A percentile compares a stretch with the other conserved stretches of the same genome.
These are phyloP conservation scores for Udeniomyces megalosporus DNA, from an alignment of 768 basidiomycete genomes.

Conservation along the genomic window DNA sequence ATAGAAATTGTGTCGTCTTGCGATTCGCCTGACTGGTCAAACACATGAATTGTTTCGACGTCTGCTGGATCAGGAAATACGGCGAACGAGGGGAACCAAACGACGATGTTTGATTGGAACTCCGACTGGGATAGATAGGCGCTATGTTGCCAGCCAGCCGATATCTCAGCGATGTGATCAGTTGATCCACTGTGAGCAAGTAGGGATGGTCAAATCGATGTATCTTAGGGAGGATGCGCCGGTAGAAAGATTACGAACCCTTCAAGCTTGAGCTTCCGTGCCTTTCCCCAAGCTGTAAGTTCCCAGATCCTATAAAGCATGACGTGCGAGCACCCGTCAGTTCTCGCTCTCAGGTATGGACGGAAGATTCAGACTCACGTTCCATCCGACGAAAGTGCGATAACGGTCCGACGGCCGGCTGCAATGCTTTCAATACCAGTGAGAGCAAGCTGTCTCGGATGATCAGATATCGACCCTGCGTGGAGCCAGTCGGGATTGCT, in stretches of 20 bases:
- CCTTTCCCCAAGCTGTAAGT: constrained; percentile 10
- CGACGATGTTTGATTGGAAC: not conserved
- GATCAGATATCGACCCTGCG: not conserved
- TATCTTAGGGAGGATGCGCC: not conserved
- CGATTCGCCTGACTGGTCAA: not conserved
- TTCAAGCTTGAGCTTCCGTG: not conserved
- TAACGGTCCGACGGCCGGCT: not conserved
- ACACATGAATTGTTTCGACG: not conserved
- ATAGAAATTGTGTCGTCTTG: not conserved
- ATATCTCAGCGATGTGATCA: not conserved
- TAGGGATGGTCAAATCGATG: not conserved
- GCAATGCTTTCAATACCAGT: not conserved
- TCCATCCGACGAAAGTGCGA: not conserved
- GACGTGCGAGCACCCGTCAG: not conserved
- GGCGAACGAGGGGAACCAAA: constrained; percentile 1
- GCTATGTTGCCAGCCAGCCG: constrained; percentile 5
- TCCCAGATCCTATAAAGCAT: constrained; percentile 2
- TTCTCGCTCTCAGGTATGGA: not conserved
- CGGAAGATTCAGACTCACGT: not conserved
- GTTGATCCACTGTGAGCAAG: not conserved
- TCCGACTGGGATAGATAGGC: not conserved
- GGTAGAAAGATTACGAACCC: not conserved
- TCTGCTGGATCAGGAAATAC: not conserved
- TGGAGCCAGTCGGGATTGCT: constrained; percentile 1
- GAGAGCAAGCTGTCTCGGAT: not conserved